Conservation (phyloP, 2,329 filamentous ascomycete species). For the Hypoxylon rubiginosum region DNA sequence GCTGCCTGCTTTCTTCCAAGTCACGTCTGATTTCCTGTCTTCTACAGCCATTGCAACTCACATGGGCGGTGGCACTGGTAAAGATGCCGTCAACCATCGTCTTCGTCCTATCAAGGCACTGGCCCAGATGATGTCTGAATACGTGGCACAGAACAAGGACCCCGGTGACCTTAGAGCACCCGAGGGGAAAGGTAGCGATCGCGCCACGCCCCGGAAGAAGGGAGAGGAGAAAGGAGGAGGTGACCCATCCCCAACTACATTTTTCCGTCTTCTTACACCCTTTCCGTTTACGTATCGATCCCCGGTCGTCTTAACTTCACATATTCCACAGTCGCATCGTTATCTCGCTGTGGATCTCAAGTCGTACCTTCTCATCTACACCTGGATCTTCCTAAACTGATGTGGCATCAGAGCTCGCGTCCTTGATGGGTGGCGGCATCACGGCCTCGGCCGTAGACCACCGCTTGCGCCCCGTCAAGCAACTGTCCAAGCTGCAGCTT, state of each 20-base stretch:
- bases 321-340: not conserved
- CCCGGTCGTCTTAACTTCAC: not conserved
- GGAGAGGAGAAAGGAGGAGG: not conserved
- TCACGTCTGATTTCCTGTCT: slow-evolving; percentile 6
- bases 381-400: slow-evolving; percentile 23
- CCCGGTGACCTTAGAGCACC: not conserved
- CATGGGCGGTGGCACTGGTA: slow-evolving; percentile 3
- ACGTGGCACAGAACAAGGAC: slow-evolving; percentile 1
- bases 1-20: not conserved
- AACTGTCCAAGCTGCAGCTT: slow-evolving; percentile 54
- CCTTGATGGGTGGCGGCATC: slow-evolving; percentile 51
- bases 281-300: not conserved
- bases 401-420: slow-evolving; percentile 43
- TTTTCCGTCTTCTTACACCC: not conserved
- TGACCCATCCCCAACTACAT: not conserved
- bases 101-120: not conserved
- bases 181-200: not conserved
- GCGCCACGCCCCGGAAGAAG: not conserved
- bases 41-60: slow-evolving; percentile 30
- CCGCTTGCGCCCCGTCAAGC: slow-evolving; percentile 56
- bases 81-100: slow-evolving; percentile 8
- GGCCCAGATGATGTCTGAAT: not conserved
- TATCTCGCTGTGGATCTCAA: not conserved
- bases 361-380: not conserved
- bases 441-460: slow-evolving; percentile 55